Base-by-base conservation (phyloP, 2,329 filamentous ascomycete genomes). In the Fusarium metavorans region DNA sequence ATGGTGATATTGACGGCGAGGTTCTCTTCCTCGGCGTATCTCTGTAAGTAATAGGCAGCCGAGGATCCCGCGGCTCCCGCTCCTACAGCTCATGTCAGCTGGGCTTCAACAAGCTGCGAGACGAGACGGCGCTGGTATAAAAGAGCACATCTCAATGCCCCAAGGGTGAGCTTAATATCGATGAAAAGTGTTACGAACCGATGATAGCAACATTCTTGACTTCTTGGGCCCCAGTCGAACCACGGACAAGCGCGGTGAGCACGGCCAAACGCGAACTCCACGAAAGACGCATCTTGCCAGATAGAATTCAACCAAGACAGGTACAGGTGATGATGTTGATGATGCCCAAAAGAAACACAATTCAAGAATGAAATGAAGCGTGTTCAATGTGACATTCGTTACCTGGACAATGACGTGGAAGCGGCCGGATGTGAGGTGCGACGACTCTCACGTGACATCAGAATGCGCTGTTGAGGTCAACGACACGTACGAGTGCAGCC, bases 51-150 rank as follows among this genome's bases (percentile, higher is more conserved):
- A 82, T 97, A 98, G 1, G 97, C 95, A 4, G 95, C 87, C 2
- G 95, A 97, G 6, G 97, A 91, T 34, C 97, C 97, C 34, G 91
- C 96, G 50, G 97, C 92, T 56, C 97, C 97, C 76, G 96, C 96
- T 71, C 97, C 96, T 97, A 25, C 7, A 32, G 30, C 20, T 45
- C n/a, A 66, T 25, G 50, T 78, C 43, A 77, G 76, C 18, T n/a
- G 35, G 7, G 20, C 5, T 32, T 16, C 14, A 14, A 30, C 6
- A 13, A 20, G 25, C 16, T 3, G 16, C 2, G 13, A n/a, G 30
- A 50, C n/a, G 3, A 39, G 48, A 6, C 27, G 18, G n/a, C 3
- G 7, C 18, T 56, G 32, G 25, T 30, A 20, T 7, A 37, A 25
- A 37, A 25, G 27, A 52, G 48, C 27, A 32, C 1, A 32, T 52